phyloP scores from a whole-genome alignment of 768 basidiomycete species.

The Podaxis sp. region DNA sequence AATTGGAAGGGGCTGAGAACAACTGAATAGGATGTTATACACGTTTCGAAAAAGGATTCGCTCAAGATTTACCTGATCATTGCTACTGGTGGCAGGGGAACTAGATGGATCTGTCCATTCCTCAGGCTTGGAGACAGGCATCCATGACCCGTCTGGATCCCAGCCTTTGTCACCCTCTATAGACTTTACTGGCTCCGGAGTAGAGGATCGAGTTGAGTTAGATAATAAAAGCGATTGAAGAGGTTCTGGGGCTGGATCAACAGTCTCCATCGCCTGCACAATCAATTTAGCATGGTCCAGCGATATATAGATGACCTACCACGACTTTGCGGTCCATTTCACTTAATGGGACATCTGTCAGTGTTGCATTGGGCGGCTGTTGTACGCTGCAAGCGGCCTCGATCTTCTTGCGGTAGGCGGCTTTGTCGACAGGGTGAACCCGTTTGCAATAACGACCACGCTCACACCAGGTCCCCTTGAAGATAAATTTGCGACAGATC shows the following conservation, averaged over 20 bases:
- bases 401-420: slow-evolving; percentile 11
- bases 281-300: background rate
- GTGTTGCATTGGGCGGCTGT: background rate
- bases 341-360: background rate
- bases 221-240: background rate
- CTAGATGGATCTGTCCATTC: background rate
- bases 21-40: background rate
- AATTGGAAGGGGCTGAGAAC: background rate
- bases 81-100: background rate
- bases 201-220: background rate
- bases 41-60: background rate
- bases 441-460: slow-evolving; percentile 19
- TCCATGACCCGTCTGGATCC: slow-evolving; percentile 3
- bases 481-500: slow-evolving; percentile 28
- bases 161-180: background rate
- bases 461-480: slow-evolving; percentile 16
- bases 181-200: background rate
- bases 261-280: background rate
- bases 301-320: background rate
- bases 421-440: slow-evolving; percentile 25
- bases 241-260: background rate
- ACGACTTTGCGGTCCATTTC: background rate
- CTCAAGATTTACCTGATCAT: background rate
- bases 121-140: background rate
- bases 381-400: background rate